Base-by-base conservation (phyloP, 1,284 basidiomycete species). In the Tylopilus orsonianus region DNA sequence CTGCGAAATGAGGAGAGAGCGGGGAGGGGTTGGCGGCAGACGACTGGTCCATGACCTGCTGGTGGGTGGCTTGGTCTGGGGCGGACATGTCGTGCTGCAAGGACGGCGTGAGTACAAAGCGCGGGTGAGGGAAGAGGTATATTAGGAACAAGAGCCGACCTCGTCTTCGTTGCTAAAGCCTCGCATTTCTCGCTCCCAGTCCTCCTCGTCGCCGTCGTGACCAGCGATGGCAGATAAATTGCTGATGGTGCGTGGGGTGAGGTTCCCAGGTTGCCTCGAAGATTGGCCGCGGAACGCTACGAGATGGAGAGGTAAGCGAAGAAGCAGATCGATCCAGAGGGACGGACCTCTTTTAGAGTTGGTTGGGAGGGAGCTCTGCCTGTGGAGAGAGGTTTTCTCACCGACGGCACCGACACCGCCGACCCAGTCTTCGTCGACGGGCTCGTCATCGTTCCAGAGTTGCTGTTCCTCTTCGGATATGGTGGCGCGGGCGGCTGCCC, bases 191-290 rank as follows among this genome's bases (percentile, higher is more conserved):
- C 75, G 72, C 64, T 88, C 87, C 88, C 89, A 91, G 52, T 87
- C 85, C 56, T 90, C 88, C 65, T 91, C 88, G 53, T 90, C 87
- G 57, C 82, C 87, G 58, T 90, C 87, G 59, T 89, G 87, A 38
- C 88, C 88, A 43, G 85, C 80, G 66, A 91, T 91, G 47, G 85
- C 85, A 34, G 84, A 79, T 44, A 91, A 78, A 65, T 85, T 89
- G 60, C 88, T 90, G 68, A 90, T 71, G n/a, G 80, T 79, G 50
- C 85, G 81, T 27, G 86, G 84, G 22, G 85, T 85, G 55, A 77
- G 65, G 56, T 73, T 82, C 20, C 85, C 85, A 10, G 78, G 64
- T 61, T 81, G 73, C 46, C 71, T 80, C 41, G 78, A 70, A 10
- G 71, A 68, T 49, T 77, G 74, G 18, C 68, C 72, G 43, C 75